Evolutionary conservation across 495 filamentous ascomycete species (phyloP), one percentile per base, ranked within the genome.

Genomic region (Letharia lupina): DNA sequence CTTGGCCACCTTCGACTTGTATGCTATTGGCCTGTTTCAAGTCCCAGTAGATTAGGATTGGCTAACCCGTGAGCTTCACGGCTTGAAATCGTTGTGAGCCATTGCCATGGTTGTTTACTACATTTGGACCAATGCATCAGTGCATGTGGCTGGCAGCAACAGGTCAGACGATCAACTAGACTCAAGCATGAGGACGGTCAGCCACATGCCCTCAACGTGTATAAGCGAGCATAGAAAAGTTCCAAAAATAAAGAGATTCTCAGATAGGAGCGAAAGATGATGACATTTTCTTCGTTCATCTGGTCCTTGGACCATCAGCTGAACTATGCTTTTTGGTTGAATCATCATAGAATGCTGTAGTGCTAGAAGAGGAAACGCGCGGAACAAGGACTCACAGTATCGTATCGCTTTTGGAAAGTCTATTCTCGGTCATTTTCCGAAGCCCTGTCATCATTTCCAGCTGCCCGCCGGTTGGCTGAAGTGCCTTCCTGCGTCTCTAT

Each of bases 211-310:
- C 54, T 57, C 33, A 5, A 9, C 1, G 7, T 57, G 33, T 18
- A 57, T 0, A 37, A 37, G 1, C 9, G 54, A 57, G 31, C 16
- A 37, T 28, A 28, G 11, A 20, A 0, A 37, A 18, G 13, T 57
- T 57, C 31, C 7, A 37, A 37, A 37, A 1, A 37, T 18, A 33
- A n/a, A 20, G 16, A n/a, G 48, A 44, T 61, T 47, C 60, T 72
- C 70, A 72, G 70, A 72, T 72, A 72, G 70, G 68, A 72, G 70
- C 68, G 70, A 72, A 72, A 72, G 70, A 72, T 72, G 70, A 37
- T 62, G 42, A 66, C 50, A 69, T 66, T 65, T 69, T 65, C 57
- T 69, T 73, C 69, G 67, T 73, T 71, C 71, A 71, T 68, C 23
- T 45, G 65, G 65, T 65, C 62, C 59, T 41, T 37, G 41, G 65